Evolutionary conservation across 2,329 filamentous ascomycete genomes (phyloP).

Genomic region (Neofusicoccum ribis): DNA sequence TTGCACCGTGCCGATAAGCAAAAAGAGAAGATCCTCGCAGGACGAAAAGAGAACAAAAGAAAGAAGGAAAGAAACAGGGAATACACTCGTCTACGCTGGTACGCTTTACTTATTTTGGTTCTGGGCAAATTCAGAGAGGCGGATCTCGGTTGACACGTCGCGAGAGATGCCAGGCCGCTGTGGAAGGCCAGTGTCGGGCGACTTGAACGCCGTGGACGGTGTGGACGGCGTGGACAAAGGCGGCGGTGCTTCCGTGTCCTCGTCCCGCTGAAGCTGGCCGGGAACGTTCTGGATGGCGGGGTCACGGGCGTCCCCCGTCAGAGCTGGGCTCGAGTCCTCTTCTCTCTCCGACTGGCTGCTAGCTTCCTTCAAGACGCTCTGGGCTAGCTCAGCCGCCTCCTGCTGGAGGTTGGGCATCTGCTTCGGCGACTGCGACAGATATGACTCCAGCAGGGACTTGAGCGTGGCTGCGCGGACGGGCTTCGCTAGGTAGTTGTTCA

Average conservation of each 20-base stretch:
- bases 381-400: slow-evolving; percentile 48
- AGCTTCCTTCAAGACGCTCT: slow-evolving; percentile 21
- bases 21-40: not conserved
- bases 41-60: not conserved
- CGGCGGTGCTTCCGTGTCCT: not conserved
- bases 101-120: not conserved
- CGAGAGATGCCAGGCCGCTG: not conserved
- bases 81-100: not conserved
- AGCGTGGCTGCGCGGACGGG: slow-evolving; percentile 87
- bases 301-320: not conserved
- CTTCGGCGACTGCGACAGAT: slow-evolving; percentile 55
- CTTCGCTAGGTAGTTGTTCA: slow-evolving; percentile 97
- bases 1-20: not conserved
- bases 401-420: slow-evolving; percentile 47
- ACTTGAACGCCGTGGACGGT: not conserved
- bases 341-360: not conserved
- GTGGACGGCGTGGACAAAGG: not conserved
- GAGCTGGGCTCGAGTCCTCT: not conserved
- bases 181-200: not conserved
- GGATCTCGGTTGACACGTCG: not conserved
- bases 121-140: not conserved
- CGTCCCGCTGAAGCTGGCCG: not conserved
- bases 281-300: not conserved
- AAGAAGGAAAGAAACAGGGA: not conserved
- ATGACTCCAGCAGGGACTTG: slow-evolving; percentile 76